Evolutionary conservation across 805 yeast genomes (phyloP).

Genomic region (Candida takata): DNA sequence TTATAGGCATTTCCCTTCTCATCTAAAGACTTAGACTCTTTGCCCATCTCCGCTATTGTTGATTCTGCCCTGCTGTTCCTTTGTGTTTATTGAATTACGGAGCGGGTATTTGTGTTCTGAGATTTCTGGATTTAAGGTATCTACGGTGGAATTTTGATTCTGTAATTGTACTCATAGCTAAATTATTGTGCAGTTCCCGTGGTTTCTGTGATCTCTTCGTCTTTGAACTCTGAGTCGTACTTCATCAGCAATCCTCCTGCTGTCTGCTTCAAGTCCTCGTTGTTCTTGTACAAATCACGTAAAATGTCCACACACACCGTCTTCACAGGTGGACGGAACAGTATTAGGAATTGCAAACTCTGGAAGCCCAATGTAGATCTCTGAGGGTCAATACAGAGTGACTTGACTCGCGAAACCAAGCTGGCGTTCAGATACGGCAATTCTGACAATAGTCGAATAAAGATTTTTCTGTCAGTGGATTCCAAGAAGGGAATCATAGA

Average conservation of each 20-base stretch:
- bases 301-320: slow-evolving; percentile 41
- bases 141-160: too few species aligned
- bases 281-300: slow-evolving; percentile 37
- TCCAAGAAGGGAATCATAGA: slow-evolving; percentile 81
- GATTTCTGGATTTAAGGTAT: too few species aligned
- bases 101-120: too few species aligned
- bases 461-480: slow-evolving; percentile 67
- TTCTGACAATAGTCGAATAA: slow-evolving; percentile 80
- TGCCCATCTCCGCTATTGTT: slow-evolving; percentile 1
- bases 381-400: slow-evolving; percentile 80
- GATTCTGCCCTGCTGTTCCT: neutral
- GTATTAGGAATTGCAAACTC: slow-evolving; percentile 71
- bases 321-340: slow-evolving; percentile 86
- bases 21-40: slow-evolving; percentile 23
- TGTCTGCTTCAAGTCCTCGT: slow-evolving; percentile 44
- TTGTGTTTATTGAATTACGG: neutral
- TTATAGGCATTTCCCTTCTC: slow-evolving; percentile 45
- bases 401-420: slow-evolving; percentile 57
- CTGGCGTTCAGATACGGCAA: slow-evolving; percentile 65
- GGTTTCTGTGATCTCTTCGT: neutral
- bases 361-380: slow-evolving; percentile 76
- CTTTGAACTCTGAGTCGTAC: slow-evolving; percentile 26
- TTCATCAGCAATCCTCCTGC: slow-evolving; percentile 41
- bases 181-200: too few species aligned
- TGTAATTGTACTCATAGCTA: too few species aligned